Evolutionary conservation across 176 grass and related monocot species (phyloP).

Genomic region (Guadua angustifolia): DNA sequence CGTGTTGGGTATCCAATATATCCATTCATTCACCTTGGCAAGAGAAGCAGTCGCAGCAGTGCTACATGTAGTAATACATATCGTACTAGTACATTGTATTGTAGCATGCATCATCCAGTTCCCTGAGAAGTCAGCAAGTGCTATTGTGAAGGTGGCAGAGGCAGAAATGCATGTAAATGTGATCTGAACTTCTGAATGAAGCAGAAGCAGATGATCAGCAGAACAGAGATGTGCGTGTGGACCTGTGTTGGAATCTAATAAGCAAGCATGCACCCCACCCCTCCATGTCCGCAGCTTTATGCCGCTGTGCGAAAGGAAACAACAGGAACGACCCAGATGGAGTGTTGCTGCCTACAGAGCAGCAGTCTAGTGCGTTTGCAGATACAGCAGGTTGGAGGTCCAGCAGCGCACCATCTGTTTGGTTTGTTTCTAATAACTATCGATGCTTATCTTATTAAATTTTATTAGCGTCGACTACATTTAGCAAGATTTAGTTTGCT

Average conservation of each 20-base stretch:
- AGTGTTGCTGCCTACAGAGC: constrained; percentile 39
- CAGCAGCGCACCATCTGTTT: neutral
- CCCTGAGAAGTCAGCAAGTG: neutral
- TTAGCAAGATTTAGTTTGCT: no score
- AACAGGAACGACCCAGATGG: neutral
- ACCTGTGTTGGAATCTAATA: constrained; percentile 24
- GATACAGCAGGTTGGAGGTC: constrained; percentile 16
- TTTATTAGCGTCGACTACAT: no score
- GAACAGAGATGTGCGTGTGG: neutral
- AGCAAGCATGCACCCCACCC: no score
- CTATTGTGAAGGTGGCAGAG: neutral
- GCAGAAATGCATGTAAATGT: neutral
- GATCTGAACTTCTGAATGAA: neutral
- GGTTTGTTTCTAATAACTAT: no score
- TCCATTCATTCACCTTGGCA: no score
- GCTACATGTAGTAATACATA: neutral
- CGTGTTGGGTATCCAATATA: no score
- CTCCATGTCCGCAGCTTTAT: neutral
- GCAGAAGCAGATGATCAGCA: neutral
- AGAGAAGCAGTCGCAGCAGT: no score
- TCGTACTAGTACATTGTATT: neutral
- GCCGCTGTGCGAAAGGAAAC: neutral
- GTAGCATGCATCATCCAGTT: neutral
- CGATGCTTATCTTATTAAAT: no score
- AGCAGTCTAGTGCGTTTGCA: constrained; percentile 44